These are phyloP conservation scores for Lipomyces spencermartinsiae DNA, from an alignment of 805 yeast species.

Conservation along the genomic window DNA sequence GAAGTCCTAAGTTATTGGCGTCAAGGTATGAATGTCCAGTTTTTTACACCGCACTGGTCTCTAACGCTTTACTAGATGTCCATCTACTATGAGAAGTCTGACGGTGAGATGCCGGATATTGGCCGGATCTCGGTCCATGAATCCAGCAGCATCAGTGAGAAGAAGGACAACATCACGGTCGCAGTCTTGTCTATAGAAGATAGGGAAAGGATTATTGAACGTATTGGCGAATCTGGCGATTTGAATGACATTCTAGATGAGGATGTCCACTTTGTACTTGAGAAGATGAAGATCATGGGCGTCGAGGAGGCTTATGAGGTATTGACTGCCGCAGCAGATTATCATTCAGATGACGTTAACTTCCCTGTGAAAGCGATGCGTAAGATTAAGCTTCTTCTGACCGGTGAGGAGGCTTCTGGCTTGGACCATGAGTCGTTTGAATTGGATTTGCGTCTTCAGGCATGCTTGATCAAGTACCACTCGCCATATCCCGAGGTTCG, in stretches of 20 bases:
- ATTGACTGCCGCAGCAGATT: constrained; percentile 49
- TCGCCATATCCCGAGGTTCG: constrained; percentile 56
- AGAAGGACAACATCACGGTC: constrained; percentile 2
- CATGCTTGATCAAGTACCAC: constrained; percentile 17
- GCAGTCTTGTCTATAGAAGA: constrained; percentile 4
- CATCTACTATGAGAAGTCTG: constrained; percentile 1
- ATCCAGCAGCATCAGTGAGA: constrained; percentile 7
- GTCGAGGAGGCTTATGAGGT: constrained; percentile 51
- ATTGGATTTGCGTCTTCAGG: constrained; percentile 21
- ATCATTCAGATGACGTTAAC: constrained; percentile 57
- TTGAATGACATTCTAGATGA: constrained; percentile 23
- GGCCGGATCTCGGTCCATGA: constrained; percentile 5
- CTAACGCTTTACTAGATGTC: constrained; percentile 1
- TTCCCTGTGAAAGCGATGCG: constrained; percentile 50
- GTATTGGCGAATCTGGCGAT: constrained; percentile 31
- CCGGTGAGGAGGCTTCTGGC: constrained; percentile 41
- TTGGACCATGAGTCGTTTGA: constrained; percentile 19
- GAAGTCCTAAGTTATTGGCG: background rate
- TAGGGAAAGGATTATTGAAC: constrained; percentile 14
- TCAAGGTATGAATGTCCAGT: background rate
- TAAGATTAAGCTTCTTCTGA: constrained; percentile 44
- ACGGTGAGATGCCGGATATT: background rate
- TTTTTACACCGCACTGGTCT: too few relatives aligned
- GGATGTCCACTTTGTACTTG: constrained; percentile 46
- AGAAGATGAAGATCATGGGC: constrained; percentile 25